Evolutionary conservation across 2,329 filamentous ascomycete genomes (phyloP), one percentile per base, ranked within the genome.

Genomic region (Exutisphaerella laricina): DNA sequence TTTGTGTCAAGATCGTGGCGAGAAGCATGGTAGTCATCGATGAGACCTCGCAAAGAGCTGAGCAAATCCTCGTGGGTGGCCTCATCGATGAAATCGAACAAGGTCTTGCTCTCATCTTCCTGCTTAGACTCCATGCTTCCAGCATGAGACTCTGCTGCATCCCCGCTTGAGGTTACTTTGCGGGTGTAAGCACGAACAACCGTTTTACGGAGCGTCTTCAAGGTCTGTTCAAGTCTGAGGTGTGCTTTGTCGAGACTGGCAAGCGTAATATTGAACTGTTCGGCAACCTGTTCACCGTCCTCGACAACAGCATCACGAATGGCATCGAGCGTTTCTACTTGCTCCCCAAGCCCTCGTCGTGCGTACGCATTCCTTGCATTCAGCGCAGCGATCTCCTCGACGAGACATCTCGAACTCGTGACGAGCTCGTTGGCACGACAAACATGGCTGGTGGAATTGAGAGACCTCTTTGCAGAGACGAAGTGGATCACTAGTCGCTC

Each of bases 371-470:
- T 73, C 56, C 68, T 70, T 4, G 71, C 70, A 16, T 77, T 76
- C 3, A 94, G 74, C 7, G 89, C 73, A 40, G 87, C 82, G 35
- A 82, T 82, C 54, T 92, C 84, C 60, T 94, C 86, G 51, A 95
- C 74, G 23, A 86, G 78, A 22, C 75, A 70, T 23, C 88, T 82
- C 4, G 88, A 87, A 10, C 78, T 73, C 14, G 79, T 87, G 32
- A 92, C 84, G 43, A 96, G 81, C 58, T 94, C 85, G 60, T 92
- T 89, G 52, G 88, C 89, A 46, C 86, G 85, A 61, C 86, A 82
- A 39, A 96, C 87, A 49, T 61, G 81, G 30, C 75, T 79, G 63
- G 94, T 88, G 8, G 88, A 88, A 12, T 85, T 85, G 4, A 97
- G 76, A 1, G 89, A 89, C 32, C 87, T 80, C 63, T 96, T 96